Conservation (phyloP, 352 stramenopile genomes). For the Phytophthora fragariaefolia region DNA sequence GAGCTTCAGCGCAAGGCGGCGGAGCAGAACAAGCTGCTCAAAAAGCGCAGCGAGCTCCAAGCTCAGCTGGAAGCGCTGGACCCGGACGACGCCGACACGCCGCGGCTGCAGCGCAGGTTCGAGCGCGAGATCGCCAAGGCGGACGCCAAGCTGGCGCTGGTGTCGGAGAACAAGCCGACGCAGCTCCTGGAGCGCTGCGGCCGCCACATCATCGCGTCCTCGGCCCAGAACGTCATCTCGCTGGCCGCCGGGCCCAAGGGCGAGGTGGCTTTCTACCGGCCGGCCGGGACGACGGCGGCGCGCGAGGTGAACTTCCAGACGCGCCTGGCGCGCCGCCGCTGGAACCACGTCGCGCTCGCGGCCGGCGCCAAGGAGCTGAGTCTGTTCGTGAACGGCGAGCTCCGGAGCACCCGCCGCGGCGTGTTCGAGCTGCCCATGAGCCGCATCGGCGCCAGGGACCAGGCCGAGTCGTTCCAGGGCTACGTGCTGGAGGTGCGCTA, state of each 20-base stretch:
- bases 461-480: conserved; percentile 65
- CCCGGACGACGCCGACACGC: conserved; percentile 26
- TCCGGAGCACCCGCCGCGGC: conserved; percentile 48
- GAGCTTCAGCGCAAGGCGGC: conserved; percentile 48
- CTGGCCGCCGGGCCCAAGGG: conserved; percentile 42
- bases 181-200: conserved; percentile 59
- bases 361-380: conserved; percentile 55
- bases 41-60: conserved; percentile 58
- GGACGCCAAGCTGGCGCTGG: conserved; percentile 57
- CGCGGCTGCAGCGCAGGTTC: conserved; percentile 51
- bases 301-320: conserved; percentile 60
- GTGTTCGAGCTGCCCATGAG: conserved; percentile 66
- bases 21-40: conserved; percentile 68
- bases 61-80: conserved; percentile 34
- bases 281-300: conserved; percentile 26
- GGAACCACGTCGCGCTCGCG: conserved; percentile 67
- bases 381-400: conserved; percentile 56
- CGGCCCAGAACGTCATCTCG: conserved; percentile 55
- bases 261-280: conserved; percentile 52
- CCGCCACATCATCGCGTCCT: conserved; percentile 72
- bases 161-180: conserved; percentile 56
- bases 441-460: conserved; percentile 47
- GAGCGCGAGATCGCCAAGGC: conserved; percentile 69
- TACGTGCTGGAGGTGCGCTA: conserved; percentile 73
- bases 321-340: conserved; percentile 52